Base-by-base conservation (phyloP, 306 rosid genomes). In the Cucurbita moschata region DNA sequence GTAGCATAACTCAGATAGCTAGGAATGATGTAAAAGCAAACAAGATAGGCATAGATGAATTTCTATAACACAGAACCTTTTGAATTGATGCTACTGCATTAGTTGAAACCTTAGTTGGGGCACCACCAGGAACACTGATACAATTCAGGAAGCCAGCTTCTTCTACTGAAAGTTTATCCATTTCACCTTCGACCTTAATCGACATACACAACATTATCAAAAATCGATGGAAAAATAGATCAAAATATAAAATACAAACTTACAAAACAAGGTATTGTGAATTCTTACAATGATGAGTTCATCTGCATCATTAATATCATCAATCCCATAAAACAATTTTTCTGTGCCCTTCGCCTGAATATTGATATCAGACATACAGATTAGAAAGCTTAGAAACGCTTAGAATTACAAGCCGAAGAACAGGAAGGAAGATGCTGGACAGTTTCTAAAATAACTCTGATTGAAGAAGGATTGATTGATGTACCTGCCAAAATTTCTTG, bases 401-500 rank as follows among this genome's bases (percentile, higher is more conserved):
- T 14, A 14, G 8, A 44, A 26, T 13, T 46, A 67, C 13, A 19
- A 18, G 53, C 38, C 5, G 26, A 66, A 43, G 54, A 43, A 43
- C 53, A 66, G 39, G 10, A 40, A 40, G 50, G 35, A 40, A 40
- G 71, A 40, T 42, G 30, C 71, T n/a, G 35, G 14, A 40, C 16
- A 66, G 50, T 26, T 49, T 47, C 59, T 49, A 14, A 54, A 35
- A 49, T 70, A 42, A 9, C 13, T 59, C 18, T 53, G 18, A 8
- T 50, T 35, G 72, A 43, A 21, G 12, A 49, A 76, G 58, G 8
- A 67, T 68, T 50, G 78, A 59, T 70, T 46, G 7, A 11, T 15
- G 8, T 87, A 92, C 98, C 98, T 82, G 91, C 98, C 98, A 90
- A 84, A 86, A 93, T 75, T 82, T 86, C 86, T 88, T 93, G 21